A percentile compares a stretch with the other conserved stretches of the same genome.
Conservation (phyloP, 83 land plant genomes). For the Thuja plicata region DNA sequence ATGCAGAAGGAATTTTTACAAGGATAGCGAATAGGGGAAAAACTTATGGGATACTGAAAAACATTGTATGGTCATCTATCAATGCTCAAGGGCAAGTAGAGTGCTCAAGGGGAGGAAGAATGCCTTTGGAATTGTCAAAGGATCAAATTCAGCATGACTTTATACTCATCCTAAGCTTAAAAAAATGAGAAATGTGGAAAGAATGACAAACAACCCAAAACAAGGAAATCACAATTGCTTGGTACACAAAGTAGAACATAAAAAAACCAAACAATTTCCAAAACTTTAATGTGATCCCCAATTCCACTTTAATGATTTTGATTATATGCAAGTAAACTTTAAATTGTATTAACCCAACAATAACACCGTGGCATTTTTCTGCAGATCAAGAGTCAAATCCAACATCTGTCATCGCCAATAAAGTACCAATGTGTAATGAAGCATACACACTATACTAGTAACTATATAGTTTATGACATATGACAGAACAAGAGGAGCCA, state of each 20-base stretch:
- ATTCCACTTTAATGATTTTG: too few relatives aligned
- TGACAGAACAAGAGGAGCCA: too few relatives aligned
- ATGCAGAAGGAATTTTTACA: neutral
- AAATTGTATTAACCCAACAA: too few relatives aligned
- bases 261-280: neutral
- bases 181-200: neutral
- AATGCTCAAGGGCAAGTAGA: neutral
- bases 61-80: neutral
- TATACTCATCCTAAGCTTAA: neutral
- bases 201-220: neutral
- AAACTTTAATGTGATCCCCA: too few relatives aligned
- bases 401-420: too few relatives aligned
- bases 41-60: neutral
- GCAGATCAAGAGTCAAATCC: too few relatives aligned
- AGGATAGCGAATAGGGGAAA: neutral
- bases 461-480: too few relatives aligned
- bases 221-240: neutral
- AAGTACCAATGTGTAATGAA: too few relatives aligned
- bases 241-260: neutral
- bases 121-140: neutral
- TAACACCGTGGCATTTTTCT: too few relatives aligned
- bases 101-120: neutral
- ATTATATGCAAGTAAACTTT: too few relatives aligned
- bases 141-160: neutral
- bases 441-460: too few relatives aligned